Conservation (phyloP, 2,329 filamentous ascomycete genomes). For the Ascosphaera aggregata region DNA sequence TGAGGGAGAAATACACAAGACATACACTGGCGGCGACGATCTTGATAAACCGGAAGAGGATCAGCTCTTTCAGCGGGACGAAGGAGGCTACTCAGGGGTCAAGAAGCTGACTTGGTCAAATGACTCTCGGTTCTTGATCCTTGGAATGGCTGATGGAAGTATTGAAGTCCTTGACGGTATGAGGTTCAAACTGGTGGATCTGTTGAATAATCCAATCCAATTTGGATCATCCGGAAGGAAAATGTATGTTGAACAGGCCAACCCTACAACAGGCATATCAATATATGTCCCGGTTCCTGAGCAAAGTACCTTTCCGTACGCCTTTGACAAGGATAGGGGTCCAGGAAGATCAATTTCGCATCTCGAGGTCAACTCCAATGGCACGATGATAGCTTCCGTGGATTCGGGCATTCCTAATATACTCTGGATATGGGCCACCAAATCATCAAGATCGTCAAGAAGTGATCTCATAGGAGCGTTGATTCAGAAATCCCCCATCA, state of each 20-base stretch:
- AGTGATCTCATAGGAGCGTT: constrained; percentile 13
- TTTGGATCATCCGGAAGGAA: constrained; percentile 11
- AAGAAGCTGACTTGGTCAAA: constrained; percentile 30
- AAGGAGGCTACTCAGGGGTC: constrained; percentile 14
- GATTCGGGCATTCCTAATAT: constrained; percentile 20
- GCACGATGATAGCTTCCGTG: constrained; percentile 16
- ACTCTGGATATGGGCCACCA: constrained; percentile 22
- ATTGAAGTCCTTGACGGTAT: constrained; percentile 24
- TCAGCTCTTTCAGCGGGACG: too few relatives aligned
- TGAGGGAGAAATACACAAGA: constrained; percentile 33
- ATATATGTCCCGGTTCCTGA: constrained; percentile 16
- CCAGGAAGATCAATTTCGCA: constrained; percentile 10
- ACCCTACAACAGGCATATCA: constrained; percentile 10
- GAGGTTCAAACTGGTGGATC: constrained; percentile 17
- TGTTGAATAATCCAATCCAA: constrained; percentile 14
- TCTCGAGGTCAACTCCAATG: constrained; percentile 18
- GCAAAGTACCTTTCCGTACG: constrained; percentile 14
- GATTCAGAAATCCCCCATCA: constrained; percentile 19
- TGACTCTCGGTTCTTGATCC: constrained; percentile 21
- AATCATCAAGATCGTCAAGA: constrained; percentile 3
- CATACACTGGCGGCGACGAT: constrained; percentile 19
- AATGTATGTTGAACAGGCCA: constrained; percentile 14
- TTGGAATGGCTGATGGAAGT: constrained; percentile 27
- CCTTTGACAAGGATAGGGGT: constrained; percentile 7
- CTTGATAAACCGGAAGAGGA: constrained; percentile 3